Base-by-base conservation (phyloP, 352 stramenopile species). In the Pythium apleroticum region DNA sequence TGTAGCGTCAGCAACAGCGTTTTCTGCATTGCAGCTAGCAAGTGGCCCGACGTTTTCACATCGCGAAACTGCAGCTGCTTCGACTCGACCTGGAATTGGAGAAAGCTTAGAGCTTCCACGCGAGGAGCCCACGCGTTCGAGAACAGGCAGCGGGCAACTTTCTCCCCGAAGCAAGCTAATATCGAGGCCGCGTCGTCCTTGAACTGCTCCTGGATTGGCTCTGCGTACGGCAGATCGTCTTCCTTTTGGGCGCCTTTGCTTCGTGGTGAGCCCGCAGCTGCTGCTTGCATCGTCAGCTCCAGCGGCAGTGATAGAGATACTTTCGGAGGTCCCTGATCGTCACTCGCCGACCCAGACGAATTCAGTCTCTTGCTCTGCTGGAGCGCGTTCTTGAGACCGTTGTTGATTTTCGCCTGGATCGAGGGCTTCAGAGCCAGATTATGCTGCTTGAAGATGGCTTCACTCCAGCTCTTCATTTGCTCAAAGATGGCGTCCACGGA, bases 341-440 rank as follows among this genome's bases (percentile, higher is more conserved):
- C 53, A 25, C 41, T 41, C 17, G 35, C 8, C 5, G 46, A 19
- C 0, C 58, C 39, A 0, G 64, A 41, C 1, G 57, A 1, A 12
- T 71, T 75, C 10, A 94, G 63, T 1, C 84, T 74, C 41, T 93
- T 92, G 56, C 84, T 91, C 30, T 82, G 77, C 11, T 86, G 75
- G 0, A 94, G 60, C 0, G 80, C 81, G 48, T 77, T 82, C 49
- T 85, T 88, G 10, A 93, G 68, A 20, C 86, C 84, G 20, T 79
- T 93, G 68, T 93, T 92, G 74, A 94, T 91, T 67, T 90, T 93
- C 0, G 80, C 84, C 41, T 91, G 84, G 20, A 93, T 86, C 0
- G 84, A 90, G 0, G 86, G 82, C 54, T 94, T 94, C 2, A 91
- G 53, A 9, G 66, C 59, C 24, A 88, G 65, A 28, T 88, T 88